Evolutionary conservation across 805 yeast species (phyloP).

Genomic region (Brettanomyces bruxellensis): DNA sequence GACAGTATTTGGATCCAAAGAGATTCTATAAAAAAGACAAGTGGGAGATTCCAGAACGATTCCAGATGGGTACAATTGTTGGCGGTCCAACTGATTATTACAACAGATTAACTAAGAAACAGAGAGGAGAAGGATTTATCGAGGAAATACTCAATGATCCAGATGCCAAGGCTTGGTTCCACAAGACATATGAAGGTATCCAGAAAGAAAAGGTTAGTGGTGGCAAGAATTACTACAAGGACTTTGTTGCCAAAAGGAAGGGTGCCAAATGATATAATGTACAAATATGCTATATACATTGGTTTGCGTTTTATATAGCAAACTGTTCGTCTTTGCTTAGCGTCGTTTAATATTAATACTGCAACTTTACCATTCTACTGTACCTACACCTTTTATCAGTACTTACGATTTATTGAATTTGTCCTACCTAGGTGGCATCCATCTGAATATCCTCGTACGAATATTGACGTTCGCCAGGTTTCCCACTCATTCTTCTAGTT

Average conservation of each 20-base stretch:
- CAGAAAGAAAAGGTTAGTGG: slow-evolving; percentile 58
- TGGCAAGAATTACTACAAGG: slow-evolving; percentile 57
- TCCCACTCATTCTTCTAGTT: slow-evolving; percentile 22
- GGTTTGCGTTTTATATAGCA: neutral
- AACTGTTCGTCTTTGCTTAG: neutral
- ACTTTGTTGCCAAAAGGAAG: slow-evolving; percentile 50
- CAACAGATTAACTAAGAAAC: slow-evolving; percentile 57
- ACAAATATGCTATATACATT: neutral
- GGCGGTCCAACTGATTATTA: slow-evolving; percentile 77
- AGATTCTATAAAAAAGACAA: slow-evolving; percentile 86
- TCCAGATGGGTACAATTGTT: slow-evolving; percentile 83
- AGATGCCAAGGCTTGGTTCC: slow-evolving; percentile 66
- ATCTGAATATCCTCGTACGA: too few species aligned
- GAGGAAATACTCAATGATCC: slow-evolving; percentile 75
- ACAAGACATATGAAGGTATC: slow-evolving; percentile 74
- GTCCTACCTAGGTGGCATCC: too few species aligned
- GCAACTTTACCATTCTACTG: too few species aligned
- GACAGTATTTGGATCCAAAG: slow-evolving; percentile 91
- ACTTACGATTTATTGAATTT: too few species aligned
- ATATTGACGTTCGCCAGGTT: slow-evolving; percentile 17
- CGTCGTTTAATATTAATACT: neutral
- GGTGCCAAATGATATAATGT: neutral
- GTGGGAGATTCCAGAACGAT: slow-evolving; percentile 54
- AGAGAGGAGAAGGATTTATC: slow-evolving; percentile 69
- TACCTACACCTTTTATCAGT: too few species aligned